A percentile compares a stretch with the other conserved stretches of the same genome.
Conservation (phyloP, 2,329 filamentous ascomycete genomes). For the Zymoseptoria tritici region DNA sequence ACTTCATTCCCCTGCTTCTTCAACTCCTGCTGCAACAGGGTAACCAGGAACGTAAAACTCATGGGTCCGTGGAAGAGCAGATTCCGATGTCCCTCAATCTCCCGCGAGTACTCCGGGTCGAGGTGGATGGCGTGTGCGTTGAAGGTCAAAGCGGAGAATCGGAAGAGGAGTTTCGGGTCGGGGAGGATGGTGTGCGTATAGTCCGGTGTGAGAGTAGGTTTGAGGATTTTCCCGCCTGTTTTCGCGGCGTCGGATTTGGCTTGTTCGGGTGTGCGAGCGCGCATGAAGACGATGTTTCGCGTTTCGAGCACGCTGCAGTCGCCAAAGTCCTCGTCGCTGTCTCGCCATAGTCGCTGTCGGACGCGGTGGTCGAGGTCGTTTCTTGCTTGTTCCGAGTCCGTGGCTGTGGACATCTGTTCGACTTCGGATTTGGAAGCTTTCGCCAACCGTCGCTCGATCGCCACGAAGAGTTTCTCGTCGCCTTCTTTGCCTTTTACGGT, state of each 20-base stretch:
- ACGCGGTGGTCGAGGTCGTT: conserved; percentile 30
- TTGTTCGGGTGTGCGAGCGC: conserved; percentile 38
- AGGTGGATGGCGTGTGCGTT: conserved; percentile 91
- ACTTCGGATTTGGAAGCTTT: conserved; percentile 22
- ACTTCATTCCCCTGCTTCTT: conserved; percentile 26
- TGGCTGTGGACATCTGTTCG: conserved; percentile 30
- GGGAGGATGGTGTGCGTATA: conserved; percentile 57
- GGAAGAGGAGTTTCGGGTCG: conserved; percentile 67
- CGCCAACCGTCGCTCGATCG: conserved; percentile 48
- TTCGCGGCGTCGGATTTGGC: conserved; percentile 25
- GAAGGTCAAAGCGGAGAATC: conserved; percentile 83
- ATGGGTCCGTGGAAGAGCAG: conserved; percentile 84
- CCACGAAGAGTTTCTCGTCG: conserved; percentile 53
- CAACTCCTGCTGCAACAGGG: conserved; percentile 54
- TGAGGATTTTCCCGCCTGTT: conserved; percentile 32
- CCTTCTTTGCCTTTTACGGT: conserved; percentile 44
- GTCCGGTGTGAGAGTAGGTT: conserved; percentile 44
- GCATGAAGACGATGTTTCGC: conserved; percentile 59
- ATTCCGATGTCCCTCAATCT: conserved; percentile 65
- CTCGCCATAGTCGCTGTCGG: conserved; percentile 37
- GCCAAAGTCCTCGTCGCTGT: conserved; percentile 36
- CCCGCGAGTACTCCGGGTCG: conserved; percentile 61
- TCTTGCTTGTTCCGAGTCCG: conserved; percentile 30
- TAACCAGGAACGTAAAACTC: conserved; percentile 67
- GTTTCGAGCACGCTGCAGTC: conserved; percentile 48